These are phyloP conservation scores for Scedosporium dehoogii DNA, from an alignment of 2,329 filamentous ascomycete species.

Conservation along the genomic window DNA sequence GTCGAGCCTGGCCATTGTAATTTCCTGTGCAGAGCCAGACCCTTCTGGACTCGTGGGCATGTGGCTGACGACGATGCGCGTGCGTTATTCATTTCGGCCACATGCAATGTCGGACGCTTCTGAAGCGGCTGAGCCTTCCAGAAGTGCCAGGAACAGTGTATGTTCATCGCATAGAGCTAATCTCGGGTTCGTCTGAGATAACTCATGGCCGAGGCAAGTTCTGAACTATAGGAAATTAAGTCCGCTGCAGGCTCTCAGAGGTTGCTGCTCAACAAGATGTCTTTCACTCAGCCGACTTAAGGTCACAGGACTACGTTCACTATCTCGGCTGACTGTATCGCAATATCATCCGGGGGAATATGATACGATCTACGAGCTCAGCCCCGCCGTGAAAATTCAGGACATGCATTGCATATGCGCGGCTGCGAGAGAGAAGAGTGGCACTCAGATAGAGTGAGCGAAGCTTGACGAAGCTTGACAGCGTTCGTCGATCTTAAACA, in stretches of 20 bases:
- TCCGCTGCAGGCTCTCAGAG: too few species aligned
- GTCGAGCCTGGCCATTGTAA: neutral
- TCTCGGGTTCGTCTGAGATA: neutral
- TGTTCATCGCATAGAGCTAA: neutral
- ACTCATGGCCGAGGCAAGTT: neutral
- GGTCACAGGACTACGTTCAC: neutral
- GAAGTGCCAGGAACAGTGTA: neutral
- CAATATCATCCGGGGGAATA: neutral
- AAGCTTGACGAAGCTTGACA: neutral
- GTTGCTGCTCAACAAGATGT: too few species aligned
- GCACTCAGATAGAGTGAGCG: neutral
- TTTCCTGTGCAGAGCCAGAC: neutral
- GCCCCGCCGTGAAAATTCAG: neutral
- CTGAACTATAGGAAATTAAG: too few species aligned
- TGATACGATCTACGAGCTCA: neutral
- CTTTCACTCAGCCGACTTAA: too few species aligned
- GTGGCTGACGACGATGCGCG: neutral
- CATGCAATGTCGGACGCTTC: neutral
- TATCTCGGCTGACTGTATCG: neutral
- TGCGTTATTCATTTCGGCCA: neutral
- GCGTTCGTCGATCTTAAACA: neutral
- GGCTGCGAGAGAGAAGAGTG: neutral
- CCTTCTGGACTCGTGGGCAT: neutral
- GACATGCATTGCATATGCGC: neutral
- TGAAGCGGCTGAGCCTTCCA: neutral